Conservation (phyloP, 345 rosid species). For the Moricandia arvensis region DNA sequence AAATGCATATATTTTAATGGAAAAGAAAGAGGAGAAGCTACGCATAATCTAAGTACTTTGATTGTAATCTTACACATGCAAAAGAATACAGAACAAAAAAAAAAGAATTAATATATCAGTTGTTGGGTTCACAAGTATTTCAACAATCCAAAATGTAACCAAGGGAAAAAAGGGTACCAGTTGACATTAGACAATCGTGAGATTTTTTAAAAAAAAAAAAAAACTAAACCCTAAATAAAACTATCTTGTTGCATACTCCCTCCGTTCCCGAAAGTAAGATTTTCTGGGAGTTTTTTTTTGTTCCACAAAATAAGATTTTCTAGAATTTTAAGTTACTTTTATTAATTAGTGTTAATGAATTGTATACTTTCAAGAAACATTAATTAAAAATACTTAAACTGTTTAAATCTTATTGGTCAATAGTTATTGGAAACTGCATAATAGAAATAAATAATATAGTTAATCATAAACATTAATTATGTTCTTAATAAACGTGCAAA, state of each 20-base stretch:
- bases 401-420: no score
- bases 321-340: no score
- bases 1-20: slow-evolving; percentile 1
- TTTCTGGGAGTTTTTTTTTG: no score
- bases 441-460: no score
- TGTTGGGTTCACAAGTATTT: slow-evolving; percentile 9
- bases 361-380: no score
- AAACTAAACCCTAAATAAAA: slow-evolving; percentile 30
- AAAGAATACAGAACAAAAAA: slow-evolving; percentile 26
- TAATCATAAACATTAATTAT: no score
- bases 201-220: not conserved
- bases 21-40: slow-evolving; percentile 25
- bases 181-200: not conserved
- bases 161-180: slow-evolving; percentile 13
- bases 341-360: no score
- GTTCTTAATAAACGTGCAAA: no score
- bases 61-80: slow-evolving; percentile 30
- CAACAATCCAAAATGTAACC: slow-evolving; percentile 4
- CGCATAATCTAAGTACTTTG: slow-evolving; percentile 34
- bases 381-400: no score
- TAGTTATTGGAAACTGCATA: no score
- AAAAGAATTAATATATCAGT: not conserved
- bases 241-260: not conserved
- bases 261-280: no score
- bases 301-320: no score